A percentile compares a stretch with the other conserved stretches of the same genome.
phyloP scores from a whole-genome alignment of 2,329 filamentous ascomycete species.

The Cercospora berteroae region DNA sequence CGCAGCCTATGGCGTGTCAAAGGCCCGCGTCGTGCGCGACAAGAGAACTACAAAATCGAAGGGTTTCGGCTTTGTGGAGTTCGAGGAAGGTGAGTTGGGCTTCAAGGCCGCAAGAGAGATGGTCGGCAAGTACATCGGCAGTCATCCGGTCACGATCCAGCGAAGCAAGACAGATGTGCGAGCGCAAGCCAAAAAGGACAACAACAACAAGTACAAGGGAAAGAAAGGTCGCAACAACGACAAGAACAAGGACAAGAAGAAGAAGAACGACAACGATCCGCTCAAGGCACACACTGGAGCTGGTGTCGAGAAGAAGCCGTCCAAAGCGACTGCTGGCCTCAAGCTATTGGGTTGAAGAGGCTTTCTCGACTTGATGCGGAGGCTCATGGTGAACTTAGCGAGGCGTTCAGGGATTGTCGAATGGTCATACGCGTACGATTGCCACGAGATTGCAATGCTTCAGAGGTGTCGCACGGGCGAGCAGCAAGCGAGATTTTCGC shows the following conservation, averaged over 20 bases:
- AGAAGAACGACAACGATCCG: conserved; percentile 39
- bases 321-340: conserved; percentile 27
- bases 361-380: background rate
- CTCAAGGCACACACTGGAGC: conserved; percentile 39
- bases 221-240: conserved; percentile 55
- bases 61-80: conserved; percentile 94
- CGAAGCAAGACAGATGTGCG: conserved; percentile 92
- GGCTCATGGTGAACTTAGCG: conserved; percentile 8
- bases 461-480: background rate
- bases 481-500: background rate
- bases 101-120: conserved; percentile 96
- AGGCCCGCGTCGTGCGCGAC: conserved; percentile 89
- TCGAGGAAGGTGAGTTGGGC: conserved; percentile 91
- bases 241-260: conserved; percentile 43
- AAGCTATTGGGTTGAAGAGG: conserved; percentile 32
- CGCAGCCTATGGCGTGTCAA: conserved; percentile 83
- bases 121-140: conserved; percentile 99
- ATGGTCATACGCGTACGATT: background rate
- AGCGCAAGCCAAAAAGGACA: conserved; percentile 59
- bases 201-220: conserved; percentile 38
- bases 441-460: background rate
- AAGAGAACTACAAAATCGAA: conserved; percentile 96
- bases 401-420: conserved; percentile 9
- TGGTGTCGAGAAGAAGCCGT: conserved; percentile 34
- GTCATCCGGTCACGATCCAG: conserved; percentile 75